These are phyloP conservation scores for Bruguiera hainesii DNA, from an alignment of 441 rosid genomes.

Conservation along the genomic window DNA sequence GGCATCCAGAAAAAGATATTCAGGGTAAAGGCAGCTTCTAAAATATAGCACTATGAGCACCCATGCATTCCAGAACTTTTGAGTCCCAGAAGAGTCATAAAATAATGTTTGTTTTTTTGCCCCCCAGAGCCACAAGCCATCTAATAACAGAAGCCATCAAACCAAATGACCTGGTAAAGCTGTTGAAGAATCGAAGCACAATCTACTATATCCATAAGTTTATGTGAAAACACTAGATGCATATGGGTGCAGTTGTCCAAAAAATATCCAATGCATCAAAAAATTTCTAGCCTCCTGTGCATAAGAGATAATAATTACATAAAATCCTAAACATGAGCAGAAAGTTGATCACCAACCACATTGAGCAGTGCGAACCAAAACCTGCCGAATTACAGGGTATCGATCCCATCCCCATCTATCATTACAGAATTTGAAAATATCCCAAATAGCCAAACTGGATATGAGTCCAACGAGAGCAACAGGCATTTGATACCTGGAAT, in stretches of 20 bases:
- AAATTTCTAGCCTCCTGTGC: not conserved
- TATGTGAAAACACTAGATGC: conserved; percentile 5
- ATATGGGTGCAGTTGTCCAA: not conserved
- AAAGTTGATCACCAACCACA: conserved; percentile 50
- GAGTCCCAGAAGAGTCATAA: too few relatives aligned
- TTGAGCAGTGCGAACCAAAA: conserved; percentile 64
- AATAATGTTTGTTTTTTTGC: too few relatives aligned
- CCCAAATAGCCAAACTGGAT: conserved; percentile 88
- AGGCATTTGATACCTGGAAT: conserved; percentile 80
- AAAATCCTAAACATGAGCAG: not conserved
- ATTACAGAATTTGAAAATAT: conserved; percentile 65
- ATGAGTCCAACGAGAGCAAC: conserved; percentile 77
- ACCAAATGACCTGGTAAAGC: too few relatives aligned
- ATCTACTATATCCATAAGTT: not conserved
- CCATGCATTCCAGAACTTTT: too few relatives aligned
- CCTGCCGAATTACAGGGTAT: conserved; percentile 45
- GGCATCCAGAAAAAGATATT: too few relatives aligned
- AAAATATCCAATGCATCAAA: not conserved
- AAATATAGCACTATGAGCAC: too few relatives aligned
- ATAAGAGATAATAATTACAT: not conserved
- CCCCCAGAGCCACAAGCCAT: too few relatives aligned
- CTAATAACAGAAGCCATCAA: too few relatives aligned
- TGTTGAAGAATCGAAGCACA: not conserved
- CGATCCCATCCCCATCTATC: conserved; percentile 64
- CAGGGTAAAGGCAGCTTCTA: too few relatives aligned